Evolutionary conservation across 202 grass and related monocot genomes (phyloP).

Genomic region (Schoenoplectus tabernaemontani): DNA sequence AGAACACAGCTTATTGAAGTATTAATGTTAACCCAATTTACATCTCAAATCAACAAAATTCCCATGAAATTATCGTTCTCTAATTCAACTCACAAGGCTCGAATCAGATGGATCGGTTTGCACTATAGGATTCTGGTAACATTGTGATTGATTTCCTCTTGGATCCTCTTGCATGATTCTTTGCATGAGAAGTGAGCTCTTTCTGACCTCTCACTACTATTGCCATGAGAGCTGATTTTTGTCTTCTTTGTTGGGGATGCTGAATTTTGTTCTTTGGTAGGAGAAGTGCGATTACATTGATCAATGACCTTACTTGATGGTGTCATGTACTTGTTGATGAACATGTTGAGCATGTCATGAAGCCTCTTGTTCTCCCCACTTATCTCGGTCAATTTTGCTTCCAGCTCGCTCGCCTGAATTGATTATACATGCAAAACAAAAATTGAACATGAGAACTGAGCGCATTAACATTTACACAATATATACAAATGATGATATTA

Average conservation of each 20-base stretch:
- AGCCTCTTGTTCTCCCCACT: conserved; percentile 55
- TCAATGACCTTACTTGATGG: neutral
- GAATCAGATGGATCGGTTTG: conserved; percentile 46
- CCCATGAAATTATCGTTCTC: too few relatives aligned
- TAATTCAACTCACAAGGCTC: conserved; percentile 35
- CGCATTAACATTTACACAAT: too few relatives aligned
- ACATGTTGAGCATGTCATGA: conserved; percentile 29
- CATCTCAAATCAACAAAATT: neutral
- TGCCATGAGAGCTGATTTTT: too few relatives aligned
- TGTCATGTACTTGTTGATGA: conserved; percentile 14
- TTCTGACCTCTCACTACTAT: too few relatives aligned
- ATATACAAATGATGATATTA: too few relatives aligned
- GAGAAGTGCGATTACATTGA: conserved; percentile 2
- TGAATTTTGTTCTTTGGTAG: neutral
- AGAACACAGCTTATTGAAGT: too few relatives aligned
- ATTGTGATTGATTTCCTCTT: conserved; percentile 27
- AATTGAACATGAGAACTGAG: neutral
- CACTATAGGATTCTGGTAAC: conserved; percentile 29
- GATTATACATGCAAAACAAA: neutral
- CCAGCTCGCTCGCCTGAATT: conserved; percentile 30
- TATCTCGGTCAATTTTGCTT: conserved; percentile 41
- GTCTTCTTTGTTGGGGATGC: conserved; percentile 34
- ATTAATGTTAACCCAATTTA: too few relatives aligned
- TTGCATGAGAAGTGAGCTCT: too few relatives aligned
- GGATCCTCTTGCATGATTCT: conserved; percentile 17